Evolutionary conservation across 202 grass and related monocot species (phyloP).

Genomic region (Hordeum pubiflorum): DNA sequence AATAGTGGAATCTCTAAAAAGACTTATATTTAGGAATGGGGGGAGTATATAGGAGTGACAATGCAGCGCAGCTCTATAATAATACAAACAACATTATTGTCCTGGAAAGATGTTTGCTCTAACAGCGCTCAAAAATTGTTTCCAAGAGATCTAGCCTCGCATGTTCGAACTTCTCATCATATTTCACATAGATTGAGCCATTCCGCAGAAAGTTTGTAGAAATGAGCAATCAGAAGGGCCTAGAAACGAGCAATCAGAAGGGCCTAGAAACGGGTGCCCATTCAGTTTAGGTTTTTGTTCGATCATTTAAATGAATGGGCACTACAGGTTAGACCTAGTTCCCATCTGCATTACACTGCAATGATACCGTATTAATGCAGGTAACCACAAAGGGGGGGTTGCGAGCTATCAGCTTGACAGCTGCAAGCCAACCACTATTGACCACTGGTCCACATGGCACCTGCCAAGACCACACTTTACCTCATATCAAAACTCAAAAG

Average conservation of each 20-base stretch:
- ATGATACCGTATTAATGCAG: conserved; percentile 38
- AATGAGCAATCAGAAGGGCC: background rate
- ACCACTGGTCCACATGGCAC: conserved; percentile 46
- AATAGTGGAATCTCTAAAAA: too few relatives aligned
- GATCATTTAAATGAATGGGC: conserved; percentile 12
- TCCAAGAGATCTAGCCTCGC: background rate
- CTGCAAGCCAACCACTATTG: conserved; percentile 48
- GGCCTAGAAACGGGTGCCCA: background rate
- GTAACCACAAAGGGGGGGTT: conserved; percentile 28
- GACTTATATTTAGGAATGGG: too few relatives aligned
- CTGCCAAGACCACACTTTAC: conserved; percentile 41
- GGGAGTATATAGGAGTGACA: background rate
- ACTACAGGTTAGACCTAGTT: background rate
- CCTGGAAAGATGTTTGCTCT: background rate
- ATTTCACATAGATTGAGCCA: background rate
- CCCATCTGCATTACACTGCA: conserved; percentile 16
- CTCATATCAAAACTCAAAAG: conserved; percentile 47
- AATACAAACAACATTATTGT: background rate
- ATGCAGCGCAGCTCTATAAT: background rate
- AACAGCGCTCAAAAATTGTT: background rate
- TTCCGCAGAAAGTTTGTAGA: background rate
- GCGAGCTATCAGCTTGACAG: conserved; percentile 41
- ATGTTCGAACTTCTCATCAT: background rate
- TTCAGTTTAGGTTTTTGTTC: background rate
- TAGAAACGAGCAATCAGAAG: background rate